Evolutionary conservation across 2,329 filamentous ascomycete genomes (phyloP).

Genomic region (Purpureocillium lavendulum): DNA sequence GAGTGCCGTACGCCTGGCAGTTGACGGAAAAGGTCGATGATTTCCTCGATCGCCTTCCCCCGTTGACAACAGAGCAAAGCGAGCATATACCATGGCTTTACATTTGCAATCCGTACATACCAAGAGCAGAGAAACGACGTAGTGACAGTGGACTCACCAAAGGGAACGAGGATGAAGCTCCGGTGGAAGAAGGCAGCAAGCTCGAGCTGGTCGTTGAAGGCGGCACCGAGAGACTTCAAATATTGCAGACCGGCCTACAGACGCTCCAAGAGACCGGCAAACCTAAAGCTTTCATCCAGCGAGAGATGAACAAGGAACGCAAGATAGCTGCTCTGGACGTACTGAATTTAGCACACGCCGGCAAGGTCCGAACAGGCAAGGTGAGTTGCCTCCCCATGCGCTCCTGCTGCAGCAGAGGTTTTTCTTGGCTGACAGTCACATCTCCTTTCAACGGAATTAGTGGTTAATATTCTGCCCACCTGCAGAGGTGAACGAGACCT

Average conservation of each 20-base stretch:
- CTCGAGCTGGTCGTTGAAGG: conserved; percentile 40
- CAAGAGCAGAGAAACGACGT: conserved; percentile 22
- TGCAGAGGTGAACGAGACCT: conserved; percentile 50
- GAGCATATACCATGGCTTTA: conserved; percentile 59
- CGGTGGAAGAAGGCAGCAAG: conserved; percentile 35
- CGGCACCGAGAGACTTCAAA: conserved; percentile 40
- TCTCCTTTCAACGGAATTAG: conserved; percentile 23
- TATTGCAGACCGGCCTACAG: conserved; percentile 40
- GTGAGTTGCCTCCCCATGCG: conserved; percentile 20
- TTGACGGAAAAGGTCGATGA: conserved; percentile 52
- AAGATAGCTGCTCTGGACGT: conserved; percentile 45
- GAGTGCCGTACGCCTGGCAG: conserved; percentile 49
- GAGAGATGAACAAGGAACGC: conserved; percentile 41
- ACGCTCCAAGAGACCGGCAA: conserved; percentile 30
- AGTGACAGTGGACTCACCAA: conserved; percentile 27
- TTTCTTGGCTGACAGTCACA: neutral
- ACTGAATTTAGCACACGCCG: conserved; percentile 49
- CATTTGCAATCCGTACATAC: conserved; percentile 55
- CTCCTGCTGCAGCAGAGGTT: neutral
- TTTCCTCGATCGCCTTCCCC: conserved; percentile 62
- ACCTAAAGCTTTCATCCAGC: conserved; percentile 26
- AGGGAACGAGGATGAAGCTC: conserved; percentile 41
- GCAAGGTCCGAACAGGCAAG: conserved; percentile 58
- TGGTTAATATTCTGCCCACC: conserved; percentile 66
- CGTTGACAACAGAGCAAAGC: conserved; percentile 46